Evolutionary conservation across 2,329 filamentous ascomycete species (phyloP).

Genomic region (Cercospora zeae-maydis): DNA sequence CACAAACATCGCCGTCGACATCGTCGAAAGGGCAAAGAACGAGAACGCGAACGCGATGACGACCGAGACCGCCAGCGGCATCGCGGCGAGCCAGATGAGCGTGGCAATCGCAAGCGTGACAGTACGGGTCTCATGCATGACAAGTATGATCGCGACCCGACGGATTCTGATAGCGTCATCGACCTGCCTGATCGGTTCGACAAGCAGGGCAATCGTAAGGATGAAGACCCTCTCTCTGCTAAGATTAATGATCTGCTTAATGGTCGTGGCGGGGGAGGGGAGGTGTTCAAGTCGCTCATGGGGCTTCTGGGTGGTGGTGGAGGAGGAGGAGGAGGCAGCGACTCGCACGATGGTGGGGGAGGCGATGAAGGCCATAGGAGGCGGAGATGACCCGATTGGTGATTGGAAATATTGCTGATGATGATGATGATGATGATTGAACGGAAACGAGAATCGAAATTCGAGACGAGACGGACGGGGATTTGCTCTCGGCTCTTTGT

Average conservation of each 20-base stretch:
- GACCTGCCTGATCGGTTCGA: constrained; percentile 39
- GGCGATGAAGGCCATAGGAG: constrained; percentile 20
- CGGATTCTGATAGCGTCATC: constrained; percentile 34
- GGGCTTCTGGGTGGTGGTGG: constrained; percentile 19
- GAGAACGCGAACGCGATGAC: constrained; percentile 21
- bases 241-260: constrained; percentile 34
- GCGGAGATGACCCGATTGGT: constrained; percentile 20
- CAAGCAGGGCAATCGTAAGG: constrained; percentile 34
- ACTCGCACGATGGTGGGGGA: constrained; percentile 11
- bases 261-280: constrained; percentile 30
- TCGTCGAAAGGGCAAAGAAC: constrained; percentile 19
- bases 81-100: constrained; percentile 9
- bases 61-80: constrained; percentile 9
- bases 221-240: constrained; percentile 30
- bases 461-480: not conserved
- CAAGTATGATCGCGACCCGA: constrained; percentile 27
- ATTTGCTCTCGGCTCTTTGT: not conserved
- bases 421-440: not conserved
- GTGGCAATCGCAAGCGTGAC: constrained; percentile 16
- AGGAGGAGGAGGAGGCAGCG: no score
- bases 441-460: not conserved
- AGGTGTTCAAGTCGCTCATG: constrained; percentile 29
- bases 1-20: constrained; percentile 22
- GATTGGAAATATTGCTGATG: not conserved
- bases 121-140: constrained; percentile 26